Base-by-base conservation (phyloP, 139 green algal genomes). In the Diplosphaera chodatii region DNA sequence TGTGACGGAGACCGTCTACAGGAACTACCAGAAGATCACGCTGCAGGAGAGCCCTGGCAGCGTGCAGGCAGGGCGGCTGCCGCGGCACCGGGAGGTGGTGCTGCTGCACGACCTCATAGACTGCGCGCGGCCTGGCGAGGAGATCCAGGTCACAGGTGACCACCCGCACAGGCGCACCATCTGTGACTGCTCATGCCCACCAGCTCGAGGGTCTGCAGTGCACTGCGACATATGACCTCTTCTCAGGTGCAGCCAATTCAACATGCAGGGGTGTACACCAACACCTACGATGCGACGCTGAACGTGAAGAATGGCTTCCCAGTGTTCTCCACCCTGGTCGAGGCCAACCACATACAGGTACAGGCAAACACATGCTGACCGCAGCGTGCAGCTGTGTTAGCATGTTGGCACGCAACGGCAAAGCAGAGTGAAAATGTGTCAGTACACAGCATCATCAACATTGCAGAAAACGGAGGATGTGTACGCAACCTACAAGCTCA, bases 51-150 rank as follows among this genome's bases (percentile, higher is more conserved):
- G 80, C 40, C 96, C 96, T 15, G 93, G 95, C 33, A 91, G 64
- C 1, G 95, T 99, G 66, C 91, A 87, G 25, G 88, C 94, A 3
- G 96, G 96, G 13, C 91, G 94, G 25, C 86, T 99, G 73, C 96
- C 96, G 2, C 90, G 96, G 70, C 83, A 89, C 79, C 99, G 98
- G 85, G 92, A 99, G 76, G 88, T 99, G 27, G 87, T 99, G 27
- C 84, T 99, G 64, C 85, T 96, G 29, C 78, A 97, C 74, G 96
- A 99, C 84, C 88, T 99, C 48, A 98, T 99, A 55, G 94, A 99
- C 84, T 81, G 75, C 65, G 92, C 89, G 5, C 77, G 92, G 10
- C 95, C 95, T 0, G 95, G 95, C 2, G 95, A 99, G 78, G 89
- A 98, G 82, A 85, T 99, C 34, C 87, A 95, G 29, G 86, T 99